Conservation (phyloP, 305 asterid species). For the Plantago coronopus region DNA sequence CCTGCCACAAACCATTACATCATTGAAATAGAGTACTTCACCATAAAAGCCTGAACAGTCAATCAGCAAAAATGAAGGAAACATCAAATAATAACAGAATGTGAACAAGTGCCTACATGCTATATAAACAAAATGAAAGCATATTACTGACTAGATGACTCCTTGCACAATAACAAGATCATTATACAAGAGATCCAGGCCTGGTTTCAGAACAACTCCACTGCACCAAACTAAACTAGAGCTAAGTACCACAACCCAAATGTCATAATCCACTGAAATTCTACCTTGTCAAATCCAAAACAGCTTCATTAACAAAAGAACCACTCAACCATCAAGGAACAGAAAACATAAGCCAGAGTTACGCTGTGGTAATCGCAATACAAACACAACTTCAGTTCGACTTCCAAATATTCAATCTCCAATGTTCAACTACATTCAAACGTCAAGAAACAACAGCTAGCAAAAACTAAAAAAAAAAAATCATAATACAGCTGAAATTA, state of each 20-base stretch:
- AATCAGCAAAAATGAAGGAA: not conserved
- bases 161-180: not conserved
- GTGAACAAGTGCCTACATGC: not conserved
- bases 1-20: conserved; percentile 44
- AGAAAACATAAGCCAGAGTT: too few relatives aligned
- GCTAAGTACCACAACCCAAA: conserved; percentile 2
- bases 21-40: conserved; percentile 7
- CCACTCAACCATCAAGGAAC: too few relatives aligned
- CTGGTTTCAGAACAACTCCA: not conserved
- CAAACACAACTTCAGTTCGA: too few relatives aligned
- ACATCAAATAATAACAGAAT: not conserved
- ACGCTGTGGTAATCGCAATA: too few relatives aligned
- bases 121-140: not conserved
- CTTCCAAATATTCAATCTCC: too few relatives aligned
- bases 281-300: not conserved
- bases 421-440: not conserved
- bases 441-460: too few relatives aligned
- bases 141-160: not conserved
- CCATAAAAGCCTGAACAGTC: not conserved
- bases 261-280: conserved; percentile 5
- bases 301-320: not conserved
- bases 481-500: not conserved
- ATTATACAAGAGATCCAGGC: not conserved
- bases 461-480: not conserved
- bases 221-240: not conserved